phyloP scores from a whole-genome alignment of 208 protist species.

The Trypanosoma avium region DNA sequence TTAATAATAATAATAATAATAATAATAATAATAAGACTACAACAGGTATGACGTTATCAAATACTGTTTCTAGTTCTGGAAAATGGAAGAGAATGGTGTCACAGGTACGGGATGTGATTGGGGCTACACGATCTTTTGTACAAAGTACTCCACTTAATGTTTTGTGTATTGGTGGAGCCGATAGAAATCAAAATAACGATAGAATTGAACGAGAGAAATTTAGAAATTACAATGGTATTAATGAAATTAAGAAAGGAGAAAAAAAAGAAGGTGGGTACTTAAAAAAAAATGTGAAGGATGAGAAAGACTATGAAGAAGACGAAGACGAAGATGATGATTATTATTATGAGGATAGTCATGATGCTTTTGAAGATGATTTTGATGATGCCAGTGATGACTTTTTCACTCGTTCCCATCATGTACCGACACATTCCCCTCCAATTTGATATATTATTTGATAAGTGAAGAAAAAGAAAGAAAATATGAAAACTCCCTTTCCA shows the following conservation, averaged over 20 bases:
- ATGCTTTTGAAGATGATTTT: slow-evolving; percentile 21
- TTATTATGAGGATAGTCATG: slow-evolving; percentile 11
- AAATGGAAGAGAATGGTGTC: slow-evolving; percentile 31
- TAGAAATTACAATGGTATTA: slow-evolving; percentile 21
- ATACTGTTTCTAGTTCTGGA: neutral
- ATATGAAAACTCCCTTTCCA: no score
- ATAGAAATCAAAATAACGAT: neutral
- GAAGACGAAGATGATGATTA: slow-evolving; percentile 18
- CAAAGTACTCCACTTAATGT: slow-evolving; percentile 28
- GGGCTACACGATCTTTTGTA: slow-evolving; percentile 59
- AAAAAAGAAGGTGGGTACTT: slow-evolving; percentile 23
- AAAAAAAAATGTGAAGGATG: no score
- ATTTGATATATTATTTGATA: neutral
- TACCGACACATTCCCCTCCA: slow-evolving; percentile 30
- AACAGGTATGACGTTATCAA: neutral
- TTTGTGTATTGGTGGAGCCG: neutral
- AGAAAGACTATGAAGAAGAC: slow-evolving; percentile 9
- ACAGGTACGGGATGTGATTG: slow-evolving; percentile 60
- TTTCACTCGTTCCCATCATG: slow-evolving; percentile 13
- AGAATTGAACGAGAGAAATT: neutral
- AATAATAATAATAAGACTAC: neutral
- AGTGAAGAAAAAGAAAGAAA: neutral
- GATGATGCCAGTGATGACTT: slow-evolving; percentile 28
- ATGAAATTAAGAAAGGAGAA: slow-evolving; percentile 25
- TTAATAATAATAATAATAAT: neutral